Evolutionary conservation across 2,329 filamentous ascomycete genomes (phyloP).

Genomic region (Penicillium rolfsii): DNA sequence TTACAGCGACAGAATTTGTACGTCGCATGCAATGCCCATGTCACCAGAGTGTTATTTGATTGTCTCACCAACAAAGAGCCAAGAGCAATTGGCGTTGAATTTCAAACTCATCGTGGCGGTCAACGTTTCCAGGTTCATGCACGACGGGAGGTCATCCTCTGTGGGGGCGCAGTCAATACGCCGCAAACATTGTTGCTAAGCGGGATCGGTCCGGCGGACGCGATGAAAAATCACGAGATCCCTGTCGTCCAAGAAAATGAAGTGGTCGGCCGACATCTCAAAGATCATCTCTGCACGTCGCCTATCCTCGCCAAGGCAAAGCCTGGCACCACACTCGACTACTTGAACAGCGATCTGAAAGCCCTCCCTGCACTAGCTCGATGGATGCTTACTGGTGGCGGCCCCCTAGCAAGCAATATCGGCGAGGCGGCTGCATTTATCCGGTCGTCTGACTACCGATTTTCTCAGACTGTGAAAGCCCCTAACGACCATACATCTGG

Average conservation of each 20-base stretch:
- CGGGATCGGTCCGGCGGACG: constrained; percentile 36
- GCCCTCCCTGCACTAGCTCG: constrained; percentile 20
- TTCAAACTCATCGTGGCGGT: constrained; percentile 15
- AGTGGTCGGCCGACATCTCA: constrained; percentile 23
- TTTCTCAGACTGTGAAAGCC: not conserved
- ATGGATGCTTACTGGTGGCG: constrained; percentile 22
- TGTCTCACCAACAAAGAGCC: constrained; percentile 1
- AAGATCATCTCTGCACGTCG: constrained; percentile 22
- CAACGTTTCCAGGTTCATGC: constrained; percentile 21
- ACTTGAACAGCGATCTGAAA: constrained; percentile 15
- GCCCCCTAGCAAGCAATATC: constrained; percentile 23
- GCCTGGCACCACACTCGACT: constrained; percentile 20
- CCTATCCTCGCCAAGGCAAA: constrained; percentile 24
- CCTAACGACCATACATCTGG: constrained; percentile 16
- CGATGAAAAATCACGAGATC: constrained; percentile 37
- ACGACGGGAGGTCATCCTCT: constrained; percentile 35
- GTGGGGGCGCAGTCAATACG: constrained; percentile 35
- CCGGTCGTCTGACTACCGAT: constrained; percentile 4
- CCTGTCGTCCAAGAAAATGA: constrained; percentile 22
- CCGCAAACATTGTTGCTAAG: constrained; percentile 39
- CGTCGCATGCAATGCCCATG: constrained; percentile 26
- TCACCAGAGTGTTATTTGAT: constrained; percentile 28
- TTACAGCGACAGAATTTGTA: constrained; percentile 18
- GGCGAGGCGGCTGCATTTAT: constrained; percentile 26
- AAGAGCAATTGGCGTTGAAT: constrained; percentile 18